Percentiles rank a stretch among this genome's conserved stretches.
phyloP scores from a whole-genome alignment of 1,284 basidiomycete species.

The Cerrena zonata region DNA sequence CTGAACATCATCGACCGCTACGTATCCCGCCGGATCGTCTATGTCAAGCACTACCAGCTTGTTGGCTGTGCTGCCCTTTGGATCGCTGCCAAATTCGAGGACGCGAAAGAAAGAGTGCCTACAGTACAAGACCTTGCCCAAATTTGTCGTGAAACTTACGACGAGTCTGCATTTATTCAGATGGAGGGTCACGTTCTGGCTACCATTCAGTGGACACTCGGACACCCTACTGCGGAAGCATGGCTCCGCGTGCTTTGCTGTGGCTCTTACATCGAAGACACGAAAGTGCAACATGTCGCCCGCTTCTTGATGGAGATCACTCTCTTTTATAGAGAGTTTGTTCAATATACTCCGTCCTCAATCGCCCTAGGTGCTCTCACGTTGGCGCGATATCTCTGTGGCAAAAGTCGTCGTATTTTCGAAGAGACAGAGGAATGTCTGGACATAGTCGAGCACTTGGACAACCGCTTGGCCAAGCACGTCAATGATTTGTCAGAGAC shows the following conservation, averaged over 20 bases:
- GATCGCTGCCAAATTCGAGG: slow-evolving; percentile 99
- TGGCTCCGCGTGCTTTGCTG: slow-evolving; percentile 86
- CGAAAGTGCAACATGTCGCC: slow-evolving; percentile 87
- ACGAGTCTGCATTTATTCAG: slow-evolving; percentile 92
- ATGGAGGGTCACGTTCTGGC: slow-evolving; percentile 96
- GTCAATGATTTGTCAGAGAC: slow-evolving; percentile 89
- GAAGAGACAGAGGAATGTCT: slow-evolving; percentile 75
- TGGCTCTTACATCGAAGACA: slow-evolving; percentile 70
- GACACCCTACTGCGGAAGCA: slow-evolving; percentile 96
- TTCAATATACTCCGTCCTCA: slow-evolving; percentile 78
- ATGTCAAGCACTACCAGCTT: slow-evolving; percentile 98
- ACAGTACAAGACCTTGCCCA: slow-evolving; percentile 89
- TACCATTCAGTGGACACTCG: slow-evolving; percentile 93
- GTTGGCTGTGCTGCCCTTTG: slow-evolving; percentile 97
- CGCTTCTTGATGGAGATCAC: slow-evolving; percentile 98
- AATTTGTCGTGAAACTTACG: slow-evolving; percentile 92
- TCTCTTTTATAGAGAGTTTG: slow-evolving; percentile 92
- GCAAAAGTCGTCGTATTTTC: slow-evolving; percentile 68
- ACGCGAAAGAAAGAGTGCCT: slow-evolving; percentile 96
- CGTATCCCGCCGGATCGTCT: slow-evolving; percentile 95
- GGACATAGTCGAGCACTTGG: slow-evolving; percentile 79
- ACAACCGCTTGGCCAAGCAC: slow-evolving; percentile 78
- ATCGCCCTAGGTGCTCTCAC: slow-evolving; percentile 86
- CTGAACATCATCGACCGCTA: slow-evolving; percentile 99
- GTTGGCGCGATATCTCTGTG: slow-evolving; percentile 82